These are phyloP conservation scores for Phaseolus coccineus DNA, from an alignment of 331 rosid genomes.

Conservation along the genomic window DNA sequence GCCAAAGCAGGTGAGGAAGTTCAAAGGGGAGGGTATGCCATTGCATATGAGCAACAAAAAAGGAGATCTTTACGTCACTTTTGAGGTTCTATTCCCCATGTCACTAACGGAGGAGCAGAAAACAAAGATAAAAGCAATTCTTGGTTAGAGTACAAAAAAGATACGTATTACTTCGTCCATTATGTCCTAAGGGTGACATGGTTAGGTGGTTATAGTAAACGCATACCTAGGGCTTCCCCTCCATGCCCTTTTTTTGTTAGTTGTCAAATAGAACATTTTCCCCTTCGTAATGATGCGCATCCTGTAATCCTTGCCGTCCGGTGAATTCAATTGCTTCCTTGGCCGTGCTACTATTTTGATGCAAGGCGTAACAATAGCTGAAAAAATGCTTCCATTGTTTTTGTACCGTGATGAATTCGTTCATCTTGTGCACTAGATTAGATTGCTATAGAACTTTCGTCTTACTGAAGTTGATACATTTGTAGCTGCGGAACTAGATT, in stretches of 20 bases:
- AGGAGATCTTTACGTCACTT: constrained; percentile 79
- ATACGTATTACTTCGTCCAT: constrained; percentile 21
- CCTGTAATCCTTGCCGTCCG: constrained; percentile 31
- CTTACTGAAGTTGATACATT: background rate
- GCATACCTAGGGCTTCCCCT: constrained; percentile 37
- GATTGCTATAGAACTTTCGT: background rate
- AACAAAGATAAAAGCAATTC: constrained; percentile 65
- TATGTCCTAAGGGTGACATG: constrained; percentile 40
- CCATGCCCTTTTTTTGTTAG: constrained; percentile 41
- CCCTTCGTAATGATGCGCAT: constrained; percentile 28
- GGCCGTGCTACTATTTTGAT: constrained; percentile 33
- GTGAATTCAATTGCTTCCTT: constrained; percentile 30
- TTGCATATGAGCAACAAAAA: constrained; percentile 80
- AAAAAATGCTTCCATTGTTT: constrained; percentile 12
- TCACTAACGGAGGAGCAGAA: constrained; percentile 80
- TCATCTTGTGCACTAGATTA: constrained; percentile 21
- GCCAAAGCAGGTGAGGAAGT: constrained; percentile 89
- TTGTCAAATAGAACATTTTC: constrained; percentile 30
- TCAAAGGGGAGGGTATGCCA: constrained; percentile 97
- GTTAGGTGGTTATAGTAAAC: constrained; percentile 40
- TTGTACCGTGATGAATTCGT: constrained; percentile 12
- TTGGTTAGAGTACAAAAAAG: constrained; percentile 58
- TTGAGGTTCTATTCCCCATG: constrained; percentile 84
- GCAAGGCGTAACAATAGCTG: constrained; percentile 16
- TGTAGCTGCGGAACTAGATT: background rate